These are phyloP conservation scores for Fusarium nisikadoi DNA, from an alignment of 2,329 filamentous ascomycete genomes.

Conservation along the genomic window DNA sequence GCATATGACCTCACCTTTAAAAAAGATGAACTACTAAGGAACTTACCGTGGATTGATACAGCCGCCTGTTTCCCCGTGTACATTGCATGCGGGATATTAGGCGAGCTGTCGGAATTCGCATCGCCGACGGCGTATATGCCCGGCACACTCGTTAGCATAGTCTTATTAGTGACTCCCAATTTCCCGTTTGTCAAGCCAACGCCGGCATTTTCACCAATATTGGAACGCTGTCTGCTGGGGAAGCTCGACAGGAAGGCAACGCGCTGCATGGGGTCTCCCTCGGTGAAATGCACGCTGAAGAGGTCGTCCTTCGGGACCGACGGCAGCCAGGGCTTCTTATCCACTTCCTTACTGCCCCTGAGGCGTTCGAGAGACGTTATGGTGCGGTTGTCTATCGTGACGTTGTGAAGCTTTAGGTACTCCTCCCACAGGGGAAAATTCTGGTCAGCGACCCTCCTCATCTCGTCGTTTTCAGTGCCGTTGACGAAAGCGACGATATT, in stretches of 20 bases:
- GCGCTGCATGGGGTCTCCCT: conserved; percentile 57
- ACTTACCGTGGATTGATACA: conserved; percentile 67
- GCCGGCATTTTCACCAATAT: conserved; percentile 58
- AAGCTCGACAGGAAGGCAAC: conserved; percentile 64
- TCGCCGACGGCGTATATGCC: conserved; percentile 70
- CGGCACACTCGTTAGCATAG: conserved; percentile 61
- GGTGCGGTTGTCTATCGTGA: conserved; percentile 66
- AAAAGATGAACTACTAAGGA: background rate
- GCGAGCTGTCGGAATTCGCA: conserved; percentile 67
- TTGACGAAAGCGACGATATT: conserved; percentile 69
- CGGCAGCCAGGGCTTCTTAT: conserved; percentile 54
- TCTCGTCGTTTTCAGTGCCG: conserved; percentile 63
- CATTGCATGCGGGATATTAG: conserved; percentile 70
- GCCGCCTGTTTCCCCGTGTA: conserved; percentile 68
- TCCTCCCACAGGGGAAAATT: conserved; percentile 59
- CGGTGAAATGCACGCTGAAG: conserved; percentile 64
- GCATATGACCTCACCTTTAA: background rate
- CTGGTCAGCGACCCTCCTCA: conserved; percentile 52
- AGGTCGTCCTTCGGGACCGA: conserved; percentile 62
- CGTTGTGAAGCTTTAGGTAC: conserved; percentile 61
- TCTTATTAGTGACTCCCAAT: conserved; percentile 56
- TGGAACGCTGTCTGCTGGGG: conserved; percentile 58
- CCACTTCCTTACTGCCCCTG: conserved; percentile 49
- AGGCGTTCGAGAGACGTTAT: conserved; percentile 62
- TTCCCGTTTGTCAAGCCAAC: conserved; percentile 57